A percentile compares a stretch with the other conserved stretches of the same genome.
Conservation (phyloP, 768 basidiomycete genomes). For the Tylopilus balloui region DNA sequence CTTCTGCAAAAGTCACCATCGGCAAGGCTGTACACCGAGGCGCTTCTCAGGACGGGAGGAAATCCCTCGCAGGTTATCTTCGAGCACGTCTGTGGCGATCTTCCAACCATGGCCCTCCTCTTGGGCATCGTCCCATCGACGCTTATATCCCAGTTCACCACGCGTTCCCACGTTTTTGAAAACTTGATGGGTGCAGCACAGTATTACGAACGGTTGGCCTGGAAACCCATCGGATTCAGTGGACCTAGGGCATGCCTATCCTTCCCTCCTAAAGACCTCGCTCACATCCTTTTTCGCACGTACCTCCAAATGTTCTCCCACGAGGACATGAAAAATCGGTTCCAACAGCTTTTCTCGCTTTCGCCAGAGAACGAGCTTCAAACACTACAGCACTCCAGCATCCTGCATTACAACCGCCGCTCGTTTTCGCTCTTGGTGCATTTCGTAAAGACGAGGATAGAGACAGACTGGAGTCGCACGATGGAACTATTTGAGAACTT, state of each 20-base stretch:
- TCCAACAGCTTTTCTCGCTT: background rate
- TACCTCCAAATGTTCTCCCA: conserved; percentile 29
- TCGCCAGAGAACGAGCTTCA: background rate
- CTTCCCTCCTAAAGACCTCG: conserved; percentile 19
- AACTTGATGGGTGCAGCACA: conserved; percentile 5
- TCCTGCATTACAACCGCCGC: conserved; percentile 45
- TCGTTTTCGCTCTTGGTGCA: conserved; percentile 45
- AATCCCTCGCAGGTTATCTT: conserved; percentile 11
- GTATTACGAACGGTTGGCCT: conserved; percentile 25
- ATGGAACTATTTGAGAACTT: conserved; percentile 34
- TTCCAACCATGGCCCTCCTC: conserved; percentile 24
- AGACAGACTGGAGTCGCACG: conserved; percentile 38
- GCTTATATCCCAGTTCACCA: conserved; percentile 22
- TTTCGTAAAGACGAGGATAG: conserved; percentile 34
- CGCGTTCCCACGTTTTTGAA: conserved; percentile 23
- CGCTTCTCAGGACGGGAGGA: conserved; percentile 14
- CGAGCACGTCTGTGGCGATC: conserved; percentile 23
- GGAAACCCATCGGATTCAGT: conserved; percentile 13
- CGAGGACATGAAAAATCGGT: conserved; percentile 10
- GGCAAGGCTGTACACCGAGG: conserved; percentile 29
- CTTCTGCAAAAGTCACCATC: conserved; percentile 18
- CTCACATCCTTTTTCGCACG: conserved; percentile 16
- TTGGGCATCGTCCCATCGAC: conserved; percentile 23
- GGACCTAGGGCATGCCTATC: background rate
- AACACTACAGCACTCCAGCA: conserved; percentile 2